Evolutionary conservation across 2,329 filamentous ascomycete species (phyloP), one percentile per base, ranked within the genome.

Genomic region (Amauroascus niger): DNA sequence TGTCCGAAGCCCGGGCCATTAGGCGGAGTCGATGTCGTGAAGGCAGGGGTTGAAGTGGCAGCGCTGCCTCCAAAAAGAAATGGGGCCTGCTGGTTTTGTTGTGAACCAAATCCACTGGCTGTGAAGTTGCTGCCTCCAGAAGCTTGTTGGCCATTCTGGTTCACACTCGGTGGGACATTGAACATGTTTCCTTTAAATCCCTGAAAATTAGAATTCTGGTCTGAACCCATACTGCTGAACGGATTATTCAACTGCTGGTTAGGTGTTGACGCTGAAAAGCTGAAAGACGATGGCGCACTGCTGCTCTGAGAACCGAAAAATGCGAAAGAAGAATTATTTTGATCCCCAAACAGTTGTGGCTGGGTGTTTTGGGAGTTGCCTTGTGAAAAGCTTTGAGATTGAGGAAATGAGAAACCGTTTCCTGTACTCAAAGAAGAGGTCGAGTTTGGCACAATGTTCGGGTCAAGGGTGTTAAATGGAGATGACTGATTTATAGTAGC

Each of bases 311-410:
- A 55, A 20, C 55, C 56, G 35, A 58, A 57, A 11, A 59, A 39
- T 16, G 44, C 46, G 22, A 58, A 59, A 26, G 55, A 59, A 20
- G 53, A n/a, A 43, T 57, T 56, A 40, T 58, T 61, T 50, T 62
- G 61, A 33, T 62, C 57, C 18, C 66, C 67, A 20, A 54, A 69
- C 67, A 28, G 64, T 54, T 51, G 68, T 61, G 16, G 64, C 62
- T 26, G 64, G 59, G 63, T 61, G 58, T 63, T 67, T 28, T 63
- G 58, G 26, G 52, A 56, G 44, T 54, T 58, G 20, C 63, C 61
- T 52, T 62, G 64, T 43, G 63, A 64, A 48, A 70, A 70, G 52
- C 64, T 68, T 53, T 68, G 68, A 41, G 64, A 65, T 55, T 69
- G 64, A n/a, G 65, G 65, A 56, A 69, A 69, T 26, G 58, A 52